Base-by-base conservation (phyloP, 805 yeast genomes). In the Candida easanensis region DNA sequence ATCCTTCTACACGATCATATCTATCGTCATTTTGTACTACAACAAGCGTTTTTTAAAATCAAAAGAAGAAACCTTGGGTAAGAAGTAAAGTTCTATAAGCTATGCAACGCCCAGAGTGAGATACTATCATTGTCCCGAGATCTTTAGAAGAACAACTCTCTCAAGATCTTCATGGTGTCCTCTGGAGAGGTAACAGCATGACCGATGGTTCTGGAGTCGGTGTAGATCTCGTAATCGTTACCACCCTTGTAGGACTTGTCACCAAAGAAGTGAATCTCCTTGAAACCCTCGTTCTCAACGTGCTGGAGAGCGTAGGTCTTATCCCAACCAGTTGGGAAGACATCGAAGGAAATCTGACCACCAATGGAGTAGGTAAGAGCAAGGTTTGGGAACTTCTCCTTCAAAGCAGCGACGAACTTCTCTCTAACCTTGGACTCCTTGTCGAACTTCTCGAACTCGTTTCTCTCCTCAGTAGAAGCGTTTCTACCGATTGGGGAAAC, bases 281-380 rank as follows among this genome's bases (percentile, higher is more conserved):
- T 76, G 74, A 90, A 93, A 53, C 84, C 81, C 70, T 91, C 97
- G 48, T 74, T 68, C 60, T 71, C 88, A 58, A 93, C 90, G 70
- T 91, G 99, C 70, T 84, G 89, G 65, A 93, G 79, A 70, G 96
- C 88, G 76, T 91, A 93, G 50, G 99, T 93, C 80, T 93, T 93
- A 72, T 93, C 99, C 99, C 99, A 93, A 63, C 99, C 99, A 52
- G 97, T 88, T 74, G 99, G 99, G 91, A 93, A 93, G 52, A 93
- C 98, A 63, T 93, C 99, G 61, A 93, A 93, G 27, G 98, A 91
- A 67, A 93, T 93, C 78, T 93, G 98, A 58, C 99, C 99, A 69
- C 99, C 99, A 54, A 93, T 93, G 47, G 99, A 93, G 79, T 85
- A 93, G 55, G 98, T 91, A 63, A 93, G 78, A 44, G 84, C 85